Evolutionary conservation across 2,329 filamentous ascomycete species (phyloP).

Genomic region (Metarhizium guizhouense): DNA sequence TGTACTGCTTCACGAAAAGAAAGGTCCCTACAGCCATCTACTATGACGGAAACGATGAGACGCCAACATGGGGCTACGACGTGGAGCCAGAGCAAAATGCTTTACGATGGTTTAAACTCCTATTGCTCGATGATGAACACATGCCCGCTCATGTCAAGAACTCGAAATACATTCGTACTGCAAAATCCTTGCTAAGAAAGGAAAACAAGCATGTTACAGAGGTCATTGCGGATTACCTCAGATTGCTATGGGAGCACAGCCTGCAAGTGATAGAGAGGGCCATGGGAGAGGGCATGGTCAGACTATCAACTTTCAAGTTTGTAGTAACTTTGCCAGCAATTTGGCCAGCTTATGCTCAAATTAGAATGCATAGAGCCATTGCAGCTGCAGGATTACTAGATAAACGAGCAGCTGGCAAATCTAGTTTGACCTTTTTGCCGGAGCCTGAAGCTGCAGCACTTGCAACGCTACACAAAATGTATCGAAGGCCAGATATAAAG

Average conservation of each 20-base stretch:
- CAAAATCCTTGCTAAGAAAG: neutral
- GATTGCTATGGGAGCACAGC: conserved; percentile 22
- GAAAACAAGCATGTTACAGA: conserved; percentile 15
- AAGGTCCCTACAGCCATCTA: conserved; percentile 23
- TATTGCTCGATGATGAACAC: conserved; percentile 23
- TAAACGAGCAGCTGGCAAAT: conserved; percentile 14
- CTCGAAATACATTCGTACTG: conserved; percentile 12
- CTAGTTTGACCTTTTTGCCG: conserved; percentile 23
- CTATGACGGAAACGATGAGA: too few species aligned
- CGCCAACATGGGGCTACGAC: conserved; percentile 27
- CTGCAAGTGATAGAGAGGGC: conserved; percentile 16
- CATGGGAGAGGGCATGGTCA: conserved; percentile 12
- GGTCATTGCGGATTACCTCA: conserved; percentile 23
- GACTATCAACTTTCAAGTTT: conserved; percentile 21
- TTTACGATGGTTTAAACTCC: conserved; percentile 32
- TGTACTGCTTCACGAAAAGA: conserved; percentile 23
- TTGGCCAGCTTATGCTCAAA: conserved; percentile 29
- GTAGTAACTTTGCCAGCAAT: conserved; percentile 36
- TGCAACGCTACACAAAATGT: conserved; percentile 21
- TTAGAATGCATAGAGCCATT: conserved; percentile 26
- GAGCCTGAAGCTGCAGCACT: conserved; percentile 38
- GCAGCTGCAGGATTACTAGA: conserved; percentile 26
- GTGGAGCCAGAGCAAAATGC: conserved; percentile 13
- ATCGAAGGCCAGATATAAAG: conserved; percentile 11
- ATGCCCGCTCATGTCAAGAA: conserved; percentile 12